phyloP scores from a whole-genome alignment of 75 land plant species.

The Larix kaempferi region DNA sequence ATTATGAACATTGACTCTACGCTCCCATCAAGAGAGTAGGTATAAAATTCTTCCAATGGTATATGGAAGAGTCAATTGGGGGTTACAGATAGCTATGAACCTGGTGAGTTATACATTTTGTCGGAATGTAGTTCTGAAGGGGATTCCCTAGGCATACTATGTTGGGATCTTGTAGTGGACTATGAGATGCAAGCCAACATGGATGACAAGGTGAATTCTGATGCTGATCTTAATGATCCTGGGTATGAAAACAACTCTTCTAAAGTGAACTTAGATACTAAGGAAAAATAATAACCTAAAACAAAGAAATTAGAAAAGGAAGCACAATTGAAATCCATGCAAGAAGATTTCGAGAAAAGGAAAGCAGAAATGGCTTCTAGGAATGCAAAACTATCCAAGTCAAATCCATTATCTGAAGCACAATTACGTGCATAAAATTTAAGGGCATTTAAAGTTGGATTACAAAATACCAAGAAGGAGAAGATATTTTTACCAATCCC shows the following conservation, averaged over 20 bases:
- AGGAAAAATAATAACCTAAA: too few species aligned
- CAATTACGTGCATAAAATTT: conserved; percentile 85
- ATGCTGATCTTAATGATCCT: background rate
- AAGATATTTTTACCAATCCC: conserved; percentile 44
- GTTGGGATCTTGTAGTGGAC: conserved; percentile 63
- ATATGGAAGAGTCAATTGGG: background rate
- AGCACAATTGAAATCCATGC: conserved; percentile 40
- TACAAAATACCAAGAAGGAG: conserved; percentile 77
- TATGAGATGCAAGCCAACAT: conserved; percentile 55
- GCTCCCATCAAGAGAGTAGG: conserved; percentile 22
- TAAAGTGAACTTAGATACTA: conserved; percentile 30
- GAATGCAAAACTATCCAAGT: conserved; percentile 47
- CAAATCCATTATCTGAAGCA: conserved; percentile 68
- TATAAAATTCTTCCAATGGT: conserved; percentile 12
- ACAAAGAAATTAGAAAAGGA: conserved; percentile 55
- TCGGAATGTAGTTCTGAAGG: conserved; percentile 40
- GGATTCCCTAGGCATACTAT: conserved; percentile 22
- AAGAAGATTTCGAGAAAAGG: conserved; percentile 48
- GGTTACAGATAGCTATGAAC: conserved; percentile 31
- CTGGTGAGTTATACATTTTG: conserved; percentile 58
- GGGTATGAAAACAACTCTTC: conserved; percentile 17
- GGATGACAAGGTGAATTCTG: background rate
- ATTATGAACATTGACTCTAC: conserved; percentile 54
- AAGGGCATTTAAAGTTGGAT: conserved; percentile 75
- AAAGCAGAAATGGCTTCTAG: conserved; percentile 39